Conservation (phyloP, 306 rosid species). For the Inga laurina region DNA sequence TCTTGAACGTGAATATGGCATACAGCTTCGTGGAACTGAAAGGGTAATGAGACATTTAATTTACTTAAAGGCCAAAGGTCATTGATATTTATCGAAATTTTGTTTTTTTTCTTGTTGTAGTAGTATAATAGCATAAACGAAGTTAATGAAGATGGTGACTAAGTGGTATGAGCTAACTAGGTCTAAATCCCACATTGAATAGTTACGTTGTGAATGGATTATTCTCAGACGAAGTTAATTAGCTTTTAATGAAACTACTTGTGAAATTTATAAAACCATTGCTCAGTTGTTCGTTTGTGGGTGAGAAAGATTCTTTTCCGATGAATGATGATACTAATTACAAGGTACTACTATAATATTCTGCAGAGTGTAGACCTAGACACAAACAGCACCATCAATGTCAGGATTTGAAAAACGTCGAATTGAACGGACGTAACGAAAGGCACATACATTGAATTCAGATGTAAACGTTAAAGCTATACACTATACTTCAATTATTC, state of each 20-base stretch:
- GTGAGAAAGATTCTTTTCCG: constrained; percentile 1
- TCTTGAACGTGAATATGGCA: not conserved
- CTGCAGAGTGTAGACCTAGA: not conserved
- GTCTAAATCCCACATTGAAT: too few relatives aligned
- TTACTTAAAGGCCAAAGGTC: not conserved
- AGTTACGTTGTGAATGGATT: not conserved
- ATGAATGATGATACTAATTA: constrained; percentile 14
- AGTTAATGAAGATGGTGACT: not conserved
- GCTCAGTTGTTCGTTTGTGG: not conserved
- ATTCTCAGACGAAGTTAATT: not conserved
- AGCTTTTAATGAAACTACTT: too few relatives aligned
- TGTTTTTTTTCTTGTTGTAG: too few relatives aligned
- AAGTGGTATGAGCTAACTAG: too few relatives aligned
- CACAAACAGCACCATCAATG: not conserved
- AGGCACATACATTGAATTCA: constrained; percentile 17
- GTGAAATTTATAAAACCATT: not conserved
- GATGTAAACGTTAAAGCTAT: constrained; percentile 5
- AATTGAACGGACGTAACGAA: constrained; percentile 5
- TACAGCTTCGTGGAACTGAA: not conserved
- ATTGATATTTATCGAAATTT: not conserved
- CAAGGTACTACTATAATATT: not conserved
- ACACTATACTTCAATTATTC: not conserved
- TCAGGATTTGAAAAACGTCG: not conserved
- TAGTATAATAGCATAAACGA: not conserved
- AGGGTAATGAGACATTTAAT: not conserved